Percentiles rank a stretch among this genome's conserved stretches.
phyloP scores from a whole-genome alignment of 345 rosid species.

The Reutealis trisperma region DNA sequence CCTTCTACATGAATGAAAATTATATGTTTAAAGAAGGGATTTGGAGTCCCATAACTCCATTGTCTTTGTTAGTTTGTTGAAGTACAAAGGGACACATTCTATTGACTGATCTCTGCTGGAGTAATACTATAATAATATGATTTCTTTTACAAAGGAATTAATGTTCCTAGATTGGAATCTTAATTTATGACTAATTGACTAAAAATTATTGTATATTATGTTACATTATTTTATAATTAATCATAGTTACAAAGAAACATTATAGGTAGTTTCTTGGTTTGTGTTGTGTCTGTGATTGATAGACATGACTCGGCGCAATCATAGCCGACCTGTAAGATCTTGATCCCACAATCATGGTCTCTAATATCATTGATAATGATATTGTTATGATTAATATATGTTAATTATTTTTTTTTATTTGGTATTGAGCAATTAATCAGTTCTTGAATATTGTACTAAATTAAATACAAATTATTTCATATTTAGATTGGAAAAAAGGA shows the following conservation, averaged over 20 bases:
- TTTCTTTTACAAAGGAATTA: constrained; percentile 30
- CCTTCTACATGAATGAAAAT: not conserved
- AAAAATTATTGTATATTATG: not conserved
- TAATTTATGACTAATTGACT: not conserved
- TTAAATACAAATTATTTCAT: no score
- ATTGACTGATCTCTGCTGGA: constrained; percentile 21
- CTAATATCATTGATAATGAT: constrained; percentile 21
- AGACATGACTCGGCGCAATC: constrained; percentile 63
- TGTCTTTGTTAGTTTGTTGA: constrained; percentile 21
- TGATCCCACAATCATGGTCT: constrained; percentile 57
- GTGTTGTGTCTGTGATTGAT: constrained; percentile 54
- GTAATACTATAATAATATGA: no score
- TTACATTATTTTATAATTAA: not conserved
- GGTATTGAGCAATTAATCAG: no score
- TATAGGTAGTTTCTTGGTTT: constrained; percentile 37
- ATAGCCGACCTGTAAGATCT: constrained; percentile 67
- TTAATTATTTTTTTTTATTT: no score
- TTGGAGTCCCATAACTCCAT: not conserved
- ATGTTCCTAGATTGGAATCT: constrained; percentile 45
- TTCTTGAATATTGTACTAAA: no score
- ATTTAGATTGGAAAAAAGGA: no score
- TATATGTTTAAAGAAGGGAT: not conserved
- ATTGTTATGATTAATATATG: no score
- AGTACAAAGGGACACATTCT: constrained; percentile 36
- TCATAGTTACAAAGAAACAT: constrained; percentile 5